These are phyloP conservation scores for Fusarium sp. DNA, from an alignment of 2,329 filamentous ascomycete species.

Conservation along the genomic window DNA sequence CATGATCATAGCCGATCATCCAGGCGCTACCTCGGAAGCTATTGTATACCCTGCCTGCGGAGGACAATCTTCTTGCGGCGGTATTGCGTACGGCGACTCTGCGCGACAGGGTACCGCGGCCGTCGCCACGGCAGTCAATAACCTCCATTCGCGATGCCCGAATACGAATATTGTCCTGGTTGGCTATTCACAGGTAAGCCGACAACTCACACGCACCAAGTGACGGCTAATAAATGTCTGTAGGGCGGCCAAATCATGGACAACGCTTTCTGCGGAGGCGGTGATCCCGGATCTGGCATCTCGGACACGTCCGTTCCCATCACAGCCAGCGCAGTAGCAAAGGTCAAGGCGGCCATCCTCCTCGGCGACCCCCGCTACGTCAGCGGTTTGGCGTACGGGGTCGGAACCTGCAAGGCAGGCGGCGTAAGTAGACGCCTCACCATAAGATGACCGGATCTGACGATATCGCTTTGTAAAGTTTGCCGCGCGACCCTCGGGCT, in stretches of 20 bases:
- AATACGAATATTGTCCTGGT: conserved; percentile 71
- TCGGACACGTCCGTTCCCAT: conserved; percentile 61
- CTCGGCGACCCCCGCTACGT: conserved; percentile 75
- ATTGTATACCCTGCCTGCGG: conserved; percentile 76
- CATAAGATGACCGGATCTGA: not conserved
- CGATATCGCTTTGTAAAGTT: conserved; percentile 61
- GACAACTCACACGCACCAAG: not conserved
- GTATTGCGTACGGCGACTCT: conserved; percentile 73
- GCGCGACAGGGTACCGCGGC: conserved; percentile 71
- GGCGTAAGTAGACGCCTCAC: conserved; percentile 64
- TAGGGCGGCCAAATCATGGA: conserved; percentile 76
- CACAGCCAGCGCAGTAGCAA: conserved; percentile 63
- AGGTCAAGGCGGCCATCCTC: conserved; percentile 76
- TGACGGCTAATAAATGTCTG: rapidly evolving
- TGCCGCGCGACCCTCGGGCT: conserved; percentile 71
- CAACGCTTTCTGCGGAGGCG: conserved; percentile 75
- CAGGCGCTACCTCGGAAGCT: conserved; percentile 68
- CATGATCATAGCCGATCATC: conserved; percentile 62
- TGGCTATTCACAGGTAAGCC: conserved; percentile 72
- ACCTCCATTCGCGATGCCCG: conserved; percentile 71
- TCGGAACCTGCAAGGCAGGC: conserved; percentile 70
- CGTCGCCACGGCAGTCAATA: conserved; percentile 72
- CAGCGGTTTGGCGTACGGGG: conserved; percentile 70
- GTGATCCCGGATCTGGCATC: conserved; percentile 63
- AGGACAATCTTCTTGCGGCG: conserved; percentile 71